These are phyloP conservation scores for Fomitopsis pulvina DNA, from an alignment of 768 basidiomycete genomes.

Conservation along the genomic window DNA sequence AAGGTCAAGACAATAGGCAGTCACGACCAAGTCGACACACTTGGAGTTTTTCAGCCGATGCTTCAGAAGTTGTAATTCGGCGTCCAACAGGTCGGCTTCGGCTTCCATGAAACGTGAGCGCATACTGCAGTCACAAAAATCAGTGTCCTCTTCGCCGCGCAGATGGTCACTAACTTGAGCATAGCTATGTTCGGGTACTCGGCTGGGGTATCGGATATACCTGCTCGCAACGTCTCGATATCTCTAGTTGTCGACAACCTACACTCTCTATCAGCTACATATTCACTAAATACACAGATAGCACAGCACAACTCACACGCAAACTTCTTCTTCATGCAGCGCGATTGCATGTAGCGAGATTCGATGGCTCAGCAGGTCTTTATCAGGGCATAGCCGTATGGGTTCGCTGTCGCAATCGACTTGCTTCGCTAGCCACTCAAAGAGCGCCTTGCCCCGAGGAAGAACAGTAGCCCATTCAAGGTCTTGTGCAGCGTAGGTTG, in stretches of 20 bases:
- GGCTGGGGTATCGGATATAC: too few relatives aligned
- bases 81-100: conserved; percentile 25
- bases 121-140: conserved; percentile 11
- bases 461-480: conserved; percentile 28
- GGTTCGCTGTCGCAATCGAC: not conserved
- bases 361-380: not conserved
- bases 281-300: too few relatives aligned
- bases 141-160: not conserved
- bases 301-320: too few relatives aligned
- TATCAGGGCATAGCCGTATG: too few relatives aligned
- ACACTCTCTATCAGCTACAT: conserved; percentile 9
- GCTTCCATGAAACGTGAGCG: conserved; percentile 18
- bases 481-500: conserved; percentile 20
- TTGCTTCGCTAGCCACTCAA: conserved; percentile 30
- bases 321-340: conserved; percentile 25
- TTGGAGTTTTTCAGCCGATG: conserved; percentile 25
- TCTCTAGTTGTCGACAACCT: too few relatives aligned
- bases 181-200: not conserved
- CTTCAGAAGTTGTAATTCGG: conserved; percentile 21
- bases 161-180: not conserved
- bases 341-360: conserved; percentile 25
- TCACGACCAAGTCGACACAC: conserved; percentile 13
- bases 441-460: conserved; percentile 25
- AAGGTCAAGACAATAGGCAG: not conserved
- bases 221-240: not conserved